These are phyloP conservation scores for Dissophora ornata DNA, from an alignment of 192 early-diverging fungal genomes.

Conservation along the genomic window DNA sequence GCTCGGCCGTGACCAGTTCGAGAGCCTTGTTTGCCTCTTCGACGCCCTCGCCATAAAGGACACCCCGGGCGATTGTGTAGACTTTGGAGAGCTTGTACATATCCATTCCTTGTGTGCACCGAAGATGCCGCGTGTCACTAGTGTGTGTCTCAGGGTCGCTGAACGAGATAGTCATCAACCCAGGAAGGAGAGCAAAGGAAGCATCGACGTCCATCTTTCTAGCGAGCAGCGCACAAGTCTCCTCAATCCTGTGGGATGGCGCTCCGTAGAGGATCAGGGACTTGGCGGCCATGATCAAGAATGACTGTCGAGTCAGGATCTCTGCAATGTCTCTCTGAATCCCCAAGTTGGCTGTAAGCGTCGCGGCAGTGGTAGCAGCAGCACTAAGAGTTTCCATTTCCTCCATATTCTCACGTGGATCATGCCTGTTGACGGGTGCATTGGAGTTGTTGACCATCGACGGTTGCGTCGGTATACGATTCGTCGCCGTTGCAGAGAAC, in stretches of 20 bases:
- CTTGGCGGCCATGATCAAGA: conserved; percentile 51
- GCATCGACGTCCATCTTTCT: conserved; percentile 48
- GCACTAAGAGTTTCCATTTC: too few species aligned
- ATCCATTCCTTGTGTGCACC: conserved; percentile 51
- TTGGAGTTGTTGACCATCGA: too few species aligned
- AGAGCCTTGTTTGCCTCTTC: conserved; percentile 45
- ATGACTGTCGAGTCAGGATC: conserved; percentile 39
- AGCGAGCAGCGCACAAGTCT: conserved; percentile 35
- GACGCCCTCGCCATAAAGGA: conserved; percentile 34
- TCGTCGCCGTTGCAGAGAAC: too few species aligned
- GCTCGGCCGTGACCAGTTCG: conserved; percentile 26
- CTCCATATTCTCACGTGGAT: too few species aligned
- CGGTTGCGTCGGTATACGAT: too few species aligned
- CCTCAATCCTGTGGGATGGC: conserved; percentile 54
- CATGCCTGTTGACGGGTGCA: too few species aligned
- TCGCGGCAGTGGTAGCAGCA: neutral
- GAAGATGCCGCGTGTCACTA: conserved; percentile 55
- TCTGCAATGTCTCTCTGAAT: conserved; percentile 49
- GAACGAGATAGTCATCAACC: conserved; percentile 56
- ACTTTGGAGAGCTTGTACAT: conserved; percentile 47
- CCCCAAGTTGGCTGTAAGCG: conserved; percentile 13
- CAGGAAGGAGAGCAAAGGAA: conserved; percentile 47
- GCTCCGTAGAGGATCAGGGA: conserved; percentile 52
- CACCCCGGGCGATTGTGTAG: conserved; percentile 36
- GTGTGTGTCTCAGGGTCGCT: conserved; percentile 58